Percentiles rank a stretch among this genome's conserved stretches.
Evolutionary conservation across 1,284 basidiomycete genomes (phyloP).

Genomic region (Omphalotus olearius): DNA sequence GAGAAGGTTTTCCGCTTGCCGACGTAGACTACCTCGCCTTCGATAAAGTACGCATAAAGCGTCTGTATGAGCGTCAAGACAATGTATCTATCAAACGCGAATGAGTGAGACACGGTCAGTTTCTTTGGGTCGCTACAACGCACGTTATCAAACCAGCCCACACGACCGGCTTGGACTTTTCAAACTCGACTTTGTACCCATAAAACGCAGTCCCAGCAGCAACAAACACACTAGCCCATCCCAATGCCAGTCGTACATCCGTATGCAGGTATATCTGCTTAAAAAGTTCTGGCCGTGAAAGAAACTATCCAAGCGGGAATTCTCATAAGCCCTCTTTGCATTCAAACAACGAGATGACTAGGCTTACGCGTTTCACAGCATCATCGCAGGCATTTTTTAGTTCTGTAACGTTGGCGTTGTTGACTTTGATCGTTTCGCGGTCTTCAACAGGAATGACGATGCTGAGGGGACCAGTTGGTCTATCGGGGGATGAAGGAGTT

Average conservation of each 20-base stretch:
- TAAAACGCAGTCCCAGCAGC: constrained; percentile 80
- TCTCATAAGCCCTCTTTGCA: not conserved
- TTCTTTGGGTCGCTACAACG: constrained; percentile 22
- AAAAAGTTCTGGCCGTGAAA: constrained; percentile 77
- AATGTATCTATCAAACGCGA: constrained; percentile 52
- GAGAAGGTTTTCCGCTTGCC: constrained; percentile 82
- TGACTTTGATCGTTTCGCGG: constrained; percentile 75
- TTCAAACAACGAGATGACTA: not conserved
- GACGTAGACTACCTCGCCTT: constrained; percentile 76
- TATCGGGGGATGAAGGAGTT: constrained; percentile 32
- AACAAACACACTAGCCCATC: constrained; percentile 80
- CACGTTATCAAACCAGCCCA: constrained; percentile 75
- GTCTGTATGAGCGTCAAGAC: constrained; percentile 66
- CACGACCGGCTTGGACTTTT: constrained; percentile 76
- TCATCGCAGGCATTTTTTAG: constrained; percentile 91
- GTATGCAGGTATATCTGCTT: constrained; percentile 83
- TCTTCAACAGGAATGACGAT: constrained; percentile 39
- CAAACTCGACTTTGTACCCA: constrained; percentile 82
- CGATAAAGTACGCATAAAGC: constrained; percentile 77
- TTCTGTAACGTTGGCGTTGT: constrained; percentile 77
- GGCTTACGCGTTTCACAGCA: constrained; percentile 80
- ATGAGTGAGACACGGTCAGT: not conserved
- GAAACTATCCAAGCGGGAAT: constrained; percentile 63
- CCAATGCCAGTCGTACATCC: constrained; percentile 79
- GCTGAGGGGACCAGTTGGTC: constrained; percentile 51